These are phyloP conservation scores for Suhomyces sp. DNA, from an alignment of 805 yeast genomes.

Conservation along the genomic window DNA sequence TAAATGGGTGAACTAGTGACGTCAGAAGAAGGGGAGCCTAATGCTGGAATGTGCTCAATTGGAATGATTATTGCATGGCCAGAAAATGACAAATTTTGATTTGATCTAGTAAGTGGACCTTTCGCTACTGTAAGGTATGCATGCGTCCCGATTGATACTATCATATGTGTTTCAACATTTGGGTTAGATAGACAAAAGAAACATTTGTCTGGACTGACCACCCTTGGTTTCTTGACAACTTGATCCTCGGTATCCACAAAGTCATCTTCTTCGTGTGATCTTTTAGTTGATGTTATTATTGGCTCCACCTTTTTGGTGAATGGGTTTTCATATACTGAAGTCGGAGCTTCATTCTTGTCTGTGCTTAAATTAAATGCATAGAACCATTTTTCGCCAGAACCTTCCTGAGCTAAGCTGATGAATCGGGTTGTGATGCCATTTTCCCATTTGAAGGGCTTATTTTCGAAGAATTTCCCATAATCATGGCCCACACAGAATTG, in stretches of 20 bases:
- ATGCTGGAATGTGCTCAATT: slow-evolving; percentile 62
- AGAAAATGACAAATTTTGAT: slow-evolving; percentile 51
- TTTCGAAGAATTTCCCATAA: slow-evolving; percentile 50
- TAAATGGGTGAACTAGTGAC: slow-evolving; percentile 47
- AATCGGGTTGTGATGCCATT: slow-evolving; percentile 52
- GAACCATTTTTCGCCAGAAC: slow-evolving; percentile 60
- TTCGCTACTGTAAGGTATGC: slow-evolving; percentile 76
- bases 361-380: slow-evolving; percentile 58
- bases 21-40: slow-evolving; percentile 38
- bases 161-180: slow-evolving; percentile 73
- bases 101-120: slow-evolving; percentile 72
- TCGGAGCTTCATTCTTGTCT: slow-evolving; percentile 11
- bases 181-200: slow-evolving; percentile 86
- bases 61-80: slow-evolving; percentile 86
- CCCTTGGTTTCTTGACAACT: slow-evolving; percentile 28
- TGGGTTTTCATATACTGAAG: slow-evolving; percentile 22
- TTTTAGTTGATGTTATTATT: slow-evolving; percentile 8
- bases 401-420: slow-evolving; percentile 62
- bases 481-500: slow-evolving; percentile 60
- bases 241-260: slow-evolving; percentile 10
- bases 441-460: slow-evolving; percentile 59
- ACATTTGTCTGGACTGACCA: slow-evolving; percentile 60
- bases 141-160: slow-evolving; percentile 67
- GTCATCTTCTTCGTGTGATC: slow-evolving; percentile 12
- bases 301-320: slow-evolving; percentile 13